Conservation (phyloP, 2,329 filamentous ascomycete species). For the Neopestalotiopsis rosae region DNA sequence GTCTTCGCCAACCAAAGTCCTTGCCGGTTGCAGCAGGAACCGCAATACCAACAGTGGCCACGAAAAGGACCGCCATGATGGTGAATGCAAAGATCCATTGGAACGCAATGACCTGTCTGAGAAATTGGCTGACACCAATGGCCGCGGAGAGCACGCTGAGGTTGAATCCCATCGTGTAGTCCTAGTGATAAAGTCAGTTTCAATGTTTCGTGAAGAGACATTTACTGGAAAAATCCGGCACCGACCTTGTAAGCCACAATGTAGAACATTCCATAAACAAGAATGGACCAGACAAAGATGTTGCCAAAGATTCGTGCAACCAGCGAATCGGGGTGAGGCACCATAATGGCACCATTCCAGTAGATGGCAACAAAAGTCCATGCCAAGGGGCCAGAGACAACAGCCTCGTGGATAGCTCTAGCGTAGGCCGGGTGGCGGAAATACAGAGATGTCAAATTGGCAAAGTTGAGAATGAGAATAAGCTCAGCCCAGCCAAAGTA, state of each 20-base stretch:
- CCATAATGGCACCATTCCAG: conserved; percentile 86
- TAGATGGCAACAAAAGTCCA: conserved; percentile 89
- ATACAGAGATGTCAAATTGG: conserved; percentile 80
- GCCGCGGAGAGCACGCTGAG: conserved; percentile 76
- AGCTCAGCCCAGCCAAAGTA: conserved; percentile 79
- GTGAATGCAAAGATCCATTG: conserved; percentile 94
- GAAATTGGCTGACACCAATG: conserved; percentile 79
- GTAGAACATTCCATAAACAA: conserved; percentile 79
- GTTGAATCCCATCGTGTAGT: conserved; percentile 79
- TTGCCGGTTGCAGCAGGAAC: conserved; percentile 68
- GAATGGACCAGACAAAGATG: conserved; percentile 84
- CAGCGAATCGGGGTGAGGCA: conserved; percentile 69
- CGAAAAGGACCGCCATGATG: conserved; percentile 78
- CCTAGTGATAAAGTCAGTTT: conserved; percentile 42
- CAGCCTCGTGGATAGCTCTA: conserved; percentile 76
- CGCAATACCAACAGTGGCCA: conserved; percentile 69
- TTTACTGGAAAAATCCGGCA: conserved; percentile 17
- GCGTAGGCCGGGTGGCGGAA: conserved; percentile 78
- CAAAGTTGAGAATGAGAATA: conserved; percentile 78
- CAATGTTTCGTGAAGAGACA: conserved; percentile 3
- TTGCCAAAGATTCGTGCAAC: conserved; percentile 83
- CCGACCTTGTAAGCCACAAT: conserved; percentile 72
- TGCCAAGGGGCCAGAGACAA: conserved; percentile 77
- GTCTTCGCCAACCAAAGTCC: conserved; percentile 55
- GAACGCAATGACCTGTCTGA: conserved; percentile 73